Evolutionary conservation across 768 basidiomycete species (phyloP), one percentile per base, ranked within the genome.

Genomic region (Termitomyces sp.): DNA sequence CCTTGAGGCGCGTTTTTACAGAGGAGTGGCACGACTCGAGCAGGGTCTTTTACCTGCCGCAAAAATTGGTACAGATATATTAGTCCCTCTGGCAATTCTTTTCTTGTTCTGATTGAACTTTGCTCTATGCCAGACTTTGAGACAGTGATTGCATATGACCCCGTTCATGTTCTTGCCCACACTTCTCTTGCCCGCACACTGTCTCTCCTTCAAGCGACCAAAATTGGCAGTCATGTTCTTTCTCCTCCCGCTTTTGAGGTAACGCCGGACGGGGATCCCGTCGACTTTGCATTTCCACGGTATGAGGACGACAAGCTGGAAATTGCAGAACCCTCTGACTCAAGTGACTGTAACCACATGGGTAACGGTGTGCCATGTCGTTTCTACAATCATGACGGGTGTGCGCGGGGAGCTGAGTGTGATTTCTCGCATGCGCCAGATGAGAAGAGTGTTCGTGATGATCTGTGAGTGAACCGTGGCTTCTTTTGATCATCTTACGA

Each of bases 301-400:
- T 68, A 66, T 47, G 68, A 74, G 44, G 75, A 75, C 3, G 70
- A 73, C 3, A 63, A 70, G 6, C 58, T 71, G 5, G 77, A 78
- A 30, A 67, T 75, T 48, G 76, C 73, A 8, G 75, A 76, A 1
- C 71, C 75, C 9, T 82, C 80, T 0, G 84, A 84, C 66, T 81
- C 81, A 12, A 82, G 80, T 53, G 84, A 85, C 62, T 83, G 74
- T 59, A 70, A 72, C 41, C 83, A 84, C 58, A 65, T 64, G 1
- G 84, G 83, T 4, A 84, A 82, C 51, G 76, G 77, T 3, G 72
- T 76, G 2, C 78, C 83, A 0, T 86, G 84, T 66, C 73, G 78
- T 47, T 81, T 80, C 65, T 83, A 85, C 65, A 86, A 86, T 57
- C 82, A 79, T 58, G 71, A 75, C 18, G 80, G 80, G 0, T 85